phyloP scores from a whole-genome alignment of 495 filamentous ascomycete species.

The Penicillium psychrofluorescens region DNA sequence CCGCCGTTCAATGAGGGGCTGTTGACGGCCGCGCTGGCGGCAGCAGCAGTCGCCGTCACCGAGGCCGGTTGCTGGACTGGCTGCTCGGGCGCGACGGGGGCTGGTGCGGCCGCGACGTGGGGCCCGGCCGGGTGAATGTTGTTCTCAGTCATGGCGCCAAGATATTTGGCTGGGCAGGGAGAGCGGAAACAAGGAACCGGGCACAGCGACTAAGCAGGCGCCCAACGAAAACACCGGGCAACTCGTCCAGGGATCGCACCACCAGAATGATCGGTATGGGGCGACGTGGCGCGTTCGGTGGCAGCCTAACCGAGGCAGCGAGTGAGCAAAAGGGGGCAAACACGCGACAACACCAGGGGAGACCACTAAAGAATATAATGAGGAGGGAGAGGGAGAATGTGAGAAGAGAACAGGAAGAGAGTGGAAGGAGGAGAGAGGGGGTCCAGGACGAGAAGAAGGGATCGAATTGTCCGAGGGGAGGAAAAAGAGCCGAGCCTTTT shows the following conservation, averaged over 20 bases:
- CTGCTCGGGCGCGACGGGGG: conserved; percentile 19
- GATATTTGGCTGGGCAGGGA: conserved; percentile 4
- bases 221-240: too few relatives aligned
- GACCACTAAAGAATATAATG: conserved; percentile 1
- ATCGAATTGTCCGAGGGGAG: conserved; percentile 12
- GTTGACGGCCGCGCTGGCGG: conserved; percentile 38
- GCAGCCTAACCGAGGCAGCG: too few relatives aligned
- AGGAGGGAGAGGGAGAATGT: conserved; percentile 4
- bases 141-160: conserved; percentile 24
- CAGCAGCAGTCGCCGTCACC: conserved; percentile 30
- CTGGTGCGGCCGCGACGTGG: conserved; percentile 20
- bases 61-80: conserved; percentile 19
- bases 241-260: too few relatives aligned
- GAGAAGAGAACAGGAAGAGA: conserved; percentile 7
- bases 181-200: too few relatives aligned
- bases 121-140: conserved; percentile 12
- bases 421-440: conserved; percentile 5
- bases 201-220: too few relatives aligned
- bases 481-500: conserved; percentile 29
- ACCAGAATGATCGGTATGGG: too few relatives aligned
- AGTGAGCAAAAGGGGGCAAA: not conserved
- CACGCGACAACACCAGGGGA: not conserved
- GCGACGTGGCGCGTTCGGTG: too few relatives aligned
- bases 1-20: conserved; percentile 29
- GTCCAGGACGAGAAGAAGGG: conserved; percentile 9